phyloP scores from a whole-genome alignment of 768 basidiomycete genomes.

The Lentinula aciculospora region DNA sequence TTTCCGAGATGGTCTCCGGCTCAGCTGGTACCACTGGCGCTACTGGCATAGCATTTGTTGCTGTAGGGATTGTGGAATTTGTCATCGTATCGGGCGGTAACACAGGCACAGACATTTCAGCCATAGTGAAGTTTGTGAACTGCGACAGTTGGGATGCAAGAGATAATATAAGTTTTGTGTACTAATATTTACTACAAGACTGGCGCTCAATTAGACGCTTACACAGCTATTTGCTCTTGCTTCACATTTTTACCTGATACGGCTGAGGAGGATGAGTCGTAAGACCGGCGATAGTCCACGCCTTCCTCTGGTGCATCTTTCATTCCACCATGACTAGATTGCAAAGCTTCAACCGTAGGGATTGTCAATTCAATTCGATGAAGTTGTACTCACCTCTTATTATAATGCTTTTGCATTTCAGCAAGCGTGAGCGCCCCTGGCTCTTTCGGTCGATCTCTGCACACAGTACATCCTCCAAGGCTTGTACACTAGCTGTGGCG shows the following conservation, averaged over 20 bases:
- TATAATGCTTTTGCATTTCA: slow-evolving; percentile 13
- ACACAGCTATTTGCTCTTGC: not conserved
- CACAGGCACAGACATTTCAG: slow-evolving; percentile 29
- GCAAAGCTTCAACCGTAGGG: not conserved
- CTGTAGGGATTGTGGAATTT: slow-evolving; percentile 8
- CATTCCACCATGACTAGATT: not conserved
- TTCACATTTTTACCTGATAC: not conserved
- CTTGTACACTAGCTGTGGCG: slow-evolving; percentile 6
- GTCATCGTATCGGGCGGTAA: slow-evolving; percentile 19
- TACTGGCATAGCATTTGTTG: no score
- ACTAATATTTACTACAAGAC: no score
- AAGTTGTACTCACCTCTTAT: not conserved
- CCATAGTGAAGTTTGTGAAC: no score
- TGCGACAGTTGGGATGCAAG: no score
- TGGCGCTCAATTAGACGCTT: no score
- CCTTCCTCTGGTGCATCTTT: not conserved
- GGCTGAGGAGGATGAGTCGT: slow-evolving; percentile 2
- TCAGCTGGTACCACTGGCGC: slow-evolving; percentile 17
- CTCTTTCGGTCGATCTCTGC: slow-evolving; percentile 18
- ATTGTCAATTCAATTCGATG: not conserved
- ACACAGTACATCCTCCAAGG: slow-evolving; percentile 23
- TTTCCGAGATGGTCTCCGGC: slow-evolving; percentile 62
- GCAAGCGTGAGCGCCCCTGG: slow-evolving; percentile 16
- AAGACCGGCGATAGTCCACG: not conserved
- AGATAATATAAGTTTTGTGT: no score